These are phyloP conservation scores for Saccharomycopsis oosterbeekiorum DNA, from an alignment of 805 yeast genomes.

Conservation along the genomic window DNA sequence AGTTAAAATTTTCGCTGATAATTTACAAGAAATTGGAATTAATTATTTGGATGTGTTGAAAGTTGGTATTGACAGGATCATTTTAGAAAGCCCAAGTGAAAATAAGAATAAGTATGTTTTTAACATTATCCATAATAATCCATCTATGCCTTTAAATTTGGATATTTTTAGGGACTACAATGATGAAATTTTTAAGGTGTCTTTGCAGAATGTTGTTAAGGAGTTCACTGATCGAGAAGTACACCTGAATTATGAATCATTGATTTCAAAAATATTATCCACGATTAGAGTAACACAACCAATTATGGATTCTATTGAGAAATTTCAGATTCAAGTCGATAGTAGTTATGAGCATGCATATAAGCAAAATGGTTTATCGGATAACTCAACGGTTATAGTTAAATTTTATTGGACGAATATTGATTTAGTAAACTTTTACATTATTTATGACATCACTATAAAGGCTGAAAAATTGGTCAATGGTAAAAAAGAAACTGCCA, in stretches of 20 bases:
- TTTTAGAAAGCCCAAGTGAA: conserved; percentile 1
- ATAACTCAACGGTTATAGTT: conserved; percentile 1
- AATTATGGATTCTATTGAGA: conserved; percentile 1
- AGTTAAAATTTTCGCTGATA: background rate
- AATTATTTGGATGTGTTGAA: conserved; percentile 5
- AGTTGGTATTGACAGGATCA: conserved; percentile 3
- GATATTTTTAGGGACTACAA: background rate
- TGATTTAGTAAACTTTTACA: conserved; percentile 4
- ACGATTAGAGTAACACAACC: conserved; percentile 8
- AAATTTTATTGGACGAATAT: conserved; percentile 10
- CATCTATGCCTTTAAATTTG: background rate
- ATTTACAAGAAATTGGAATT: background rate
- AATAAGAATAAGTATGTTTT: conserved; percentile 3
- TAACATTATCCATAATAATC: background rate
- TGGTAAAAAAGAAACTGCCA: conserved; percentile 3
- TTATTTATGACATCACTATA: conserved; percentile 14
- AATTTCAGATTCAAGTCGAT: background rate
- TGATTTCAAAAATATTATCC: background rate
- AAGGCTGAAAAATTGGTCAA: background rate
- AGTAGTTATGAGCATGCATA: background rate
- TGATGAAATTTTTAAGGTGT: background rate
- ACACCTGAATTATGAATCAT: background rate
- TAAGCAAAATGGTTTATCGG: background rate
- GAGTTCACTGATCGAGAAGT: background rate
- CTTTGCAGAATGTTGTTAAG: background rate